Evolutionary conservation across 2,329 filamentous ascomycete genomes (phyloP).

Genomic region (Capronia epimyces): DNA sequence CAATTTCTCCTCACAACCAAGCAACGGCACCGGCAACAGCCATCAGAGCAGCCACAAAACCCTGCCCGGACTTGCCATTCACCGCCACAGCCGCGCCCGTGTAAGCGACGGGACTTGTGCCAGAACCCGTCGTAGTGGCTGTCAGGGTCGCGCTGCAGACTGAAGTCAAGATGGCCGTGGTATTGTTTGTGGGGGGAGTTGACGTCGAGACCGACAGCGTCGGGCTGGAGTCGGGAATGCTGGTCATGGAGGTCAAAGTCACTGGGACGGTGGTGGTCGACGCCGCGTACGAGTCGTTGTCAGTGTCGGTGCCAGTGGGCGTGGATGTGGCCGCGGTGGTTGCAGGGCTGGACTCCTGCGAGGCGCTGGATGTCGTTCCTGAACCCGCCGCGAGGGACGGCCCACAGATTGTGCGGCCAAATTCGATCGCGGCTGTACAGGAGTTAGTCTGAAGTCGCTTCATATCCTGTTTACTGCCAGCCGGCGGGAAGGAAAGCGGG

Average conservation of each 20-base stretch:
- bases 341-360: not conserved
- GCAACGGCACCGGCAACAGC: slow-evolving; percentile 20
- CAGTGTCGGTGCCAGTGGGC: not conserved
- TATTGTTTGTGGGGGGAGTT: not conserved
- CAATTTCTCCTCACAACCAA: slow-evolving; percentile 7
- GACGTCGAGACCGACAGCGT: not conserved
- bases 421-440: slow-evolving; percentile 12
- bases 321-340: not conserved
- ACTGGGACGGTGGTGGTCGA: slow-evolving; percentile 17
- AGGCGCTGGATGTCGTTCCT: not conserved
- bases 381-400: slow-evolving; percentile 1
- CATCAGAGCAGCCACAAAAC: slow-evolving; percentile 14
- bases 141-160: slow-evolving; percentile 8
- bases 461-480: too few species aligned
- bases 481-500: not conserved
- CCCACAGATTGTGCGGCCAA: slow-evolving; percentile 16
- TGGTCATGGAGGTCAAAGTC: slow-evolving; percentile 16
- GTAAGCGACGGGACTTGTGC: slow-evolving; percentile 5
- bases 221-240: slow-evolving; percentile 7
- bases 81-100: slow-evolving; percentile 10
- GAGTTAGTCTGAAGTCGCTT: slow-evolving; percentile 1
- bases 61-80: slow-evolving; percentile 10
- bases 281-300: not conserved
- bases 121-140: not conserved
- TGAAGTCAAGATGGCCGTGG: slow-evolving; percentile 5